These are phyloP conservation scores for Inosperma sp. DNA, from an alignment of 768 basidiomycete genomes.

Conservation along the genomic window DNA sequence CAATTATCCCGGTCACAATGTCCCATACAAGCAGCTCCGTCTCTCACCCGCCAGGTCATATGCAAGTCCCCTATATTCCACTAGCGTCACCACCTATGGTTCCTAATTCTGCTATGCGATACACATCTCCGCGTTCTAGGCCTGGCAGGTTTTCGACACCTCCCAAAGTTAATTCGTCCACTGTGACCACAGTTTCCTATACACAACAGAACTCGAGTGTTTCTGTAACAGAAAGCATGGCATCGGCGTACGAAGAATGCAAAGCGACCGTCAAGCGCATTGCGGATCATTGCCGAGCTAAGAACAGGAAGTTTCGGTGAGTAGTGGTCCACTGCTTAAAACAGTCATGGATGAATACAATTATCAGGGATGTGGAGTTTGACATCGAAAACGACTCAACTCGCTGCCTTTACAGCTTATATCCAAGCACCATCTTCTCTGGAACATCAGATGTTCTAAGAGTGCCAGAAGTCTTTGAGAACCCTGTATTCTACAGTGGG, in stretches of 20 bases:
- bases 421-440: constrained; percentile 16
- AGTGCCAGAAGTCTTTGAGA: constrained; percentile 48
- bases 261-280: constrained; percentile 42
- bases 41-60: too few relatives aligned
- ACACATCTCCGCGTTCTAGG: not conserved
- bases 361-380: constrained; percentile 50
- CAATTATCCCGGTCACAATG: too few relatives aligned
- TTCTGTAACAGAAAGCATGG: constrained; percentile 41
- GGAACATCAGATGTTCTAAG: constrained; percentile 32
- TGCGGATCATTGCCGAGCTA: constrained; percentile 40
- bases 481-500: constrained; percentile 46
- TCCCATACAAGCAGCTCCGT: too few relatives aligned
- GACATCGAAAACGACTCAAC: constrained; percentile 52
- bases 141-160: not conserved
- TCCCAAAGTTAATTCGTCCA: not conserved
- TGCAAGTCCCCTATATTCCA: too few relatives aligned
- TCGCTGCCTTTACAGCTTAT: constrained; percentile 38
- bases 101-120: not conserved
- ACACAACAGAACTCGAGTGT: not conserved
- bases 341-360: not conserved
- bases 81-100: not conserved
- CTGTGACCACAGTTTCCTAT: not conserved
- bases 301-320: constrained; percentile 50
- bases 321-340: constrained; percentile 6
- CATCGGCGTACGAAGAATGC: constrained; percentile 40